Evolutionary conservation across 495 filamentous ascomycete genomes (phyloP).

Genomic region (Lasiosphaeria miniovina): DNA sequence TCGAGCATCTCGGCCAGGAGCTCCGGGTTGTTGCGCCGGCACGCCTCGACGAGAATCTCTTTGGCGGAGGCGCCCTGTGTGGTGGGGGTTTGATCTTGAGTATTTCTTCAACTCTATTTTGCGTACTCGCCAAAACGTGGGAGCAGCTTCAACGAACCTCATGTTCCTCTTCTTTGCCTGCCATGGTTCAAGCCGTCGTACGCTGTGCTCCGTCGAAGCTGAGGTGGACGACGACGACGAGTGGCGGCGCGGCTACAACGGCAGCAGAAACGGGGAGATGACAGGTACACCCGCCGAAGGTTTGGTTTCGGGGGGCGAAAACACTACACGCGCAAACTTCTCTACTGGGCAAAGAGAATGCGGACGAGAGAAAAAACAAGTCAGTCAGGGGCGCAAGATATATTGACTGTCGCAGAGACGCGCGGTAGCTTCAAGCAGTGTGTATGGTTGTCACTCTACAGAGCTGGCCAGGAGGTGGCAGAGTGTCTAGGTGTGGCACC

Average conservation of each 20-base stretch:
- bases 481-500: conserved; percentile 5
- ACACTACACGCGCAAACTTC: too few species aligned
- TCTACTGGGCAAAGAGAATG: too few species aligned
- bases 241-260: too few species aligned
- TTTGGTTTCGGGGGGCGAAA: too few species aligned
- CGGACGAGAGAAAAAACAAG: too few species aligned
- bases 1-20: conserved; percentile 63
- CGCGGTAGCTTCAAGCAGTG: too few species aligned
- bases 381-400: too few species aligned
- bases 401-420: too few species aligned
- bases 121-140: neutral
- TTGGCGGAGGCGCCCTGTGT: conserved; percentile 75
- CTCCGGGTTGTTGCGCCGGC: conserved; percentile 84
- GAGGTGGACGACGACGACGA: too few species aligned
- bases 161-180: conserved; percentile 41
- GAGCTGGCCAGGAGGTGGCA: conserved; percentile 22
- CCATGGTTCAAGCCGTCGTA: conserved; percentile 31
- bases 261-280: too few species aligned
- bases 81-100: neutral
- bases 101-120: neutral
- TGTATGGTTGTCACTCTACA: neutral
- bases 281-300: too few species aligned
- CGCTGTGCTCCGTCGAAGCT: too few species aligned
- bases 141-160: conserved; percentile 30
- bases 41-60: conserved; percentile 89